A percentile compares a stretch with the other conserved stretches of the same genome.
phyloP scores from a whole-genome alignment of 2,329 filamentous ascomycete genomes.

The Exophiala dermatitidis region DNA sequence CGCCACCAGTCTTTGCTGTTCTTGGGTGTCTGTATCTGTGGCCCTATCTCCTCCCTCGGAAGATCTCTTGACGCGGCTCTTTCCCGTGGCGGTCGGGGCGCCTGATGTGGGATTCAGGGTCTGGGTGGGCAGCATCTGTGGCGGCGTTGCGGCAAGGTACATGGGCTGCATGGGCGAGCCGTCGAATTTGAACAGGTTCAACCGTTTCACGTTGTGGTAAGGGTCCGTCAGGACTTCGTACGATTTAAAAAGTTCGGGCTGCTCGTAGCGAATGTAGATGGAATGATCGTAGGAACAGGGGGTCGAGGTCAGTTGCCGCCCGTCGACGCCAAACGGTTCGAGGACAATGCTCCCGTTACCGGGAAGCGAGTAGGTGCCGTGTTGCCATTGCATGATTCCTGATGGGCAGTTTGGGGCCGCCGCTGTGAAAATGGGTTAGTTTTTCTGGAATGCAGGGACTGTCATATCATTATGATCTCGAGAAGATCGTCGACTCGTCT shows the following conservation, averaged over 20 bases:
- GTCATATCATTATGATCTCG: background rate
- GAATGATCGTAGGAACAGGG: constrained; percentile 53
- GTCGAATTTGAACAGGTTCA: constrained; percentile 58
- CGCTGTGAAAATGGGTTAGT: constrained; percentile 37
- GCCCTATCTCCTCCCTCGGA: constrained; percentile 14
- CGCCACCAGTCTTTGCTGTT: background rate
- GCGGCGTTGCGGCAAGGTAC: constrained; percentile 57
- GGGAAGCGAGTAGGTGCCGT: constrained; percentile 54
- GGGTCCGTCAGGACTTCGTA: constrained; percentile 47
- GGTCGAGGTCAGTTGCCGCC: constrained; percentile 58
- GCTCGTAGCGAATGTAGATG: constrained; percentile 60
- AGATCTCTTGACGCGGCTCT: constrained; percentile 32
- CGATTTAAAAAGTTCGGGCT: constrained; percentile 54
- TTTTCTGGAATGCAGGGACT: background rate
- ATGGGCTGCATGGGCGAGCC: constrained; percentile 60
- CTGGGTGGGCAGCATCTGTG: constrained; percentile 62
- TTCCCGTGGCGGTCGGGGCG: constrained; percentile 33
- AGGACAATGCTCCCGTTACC: constrained; percentile 54
- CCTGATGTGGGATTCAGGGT: constrained; percentile 52
- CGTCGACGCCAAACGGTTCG: constrained; percentile 57
- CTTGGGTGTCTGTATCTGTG: background rate
- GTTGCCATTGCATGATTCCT: constrained; percentile 66
- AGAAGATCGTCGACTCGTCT: background rate
- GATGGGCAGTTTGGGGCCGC: constrained; percentile 54
- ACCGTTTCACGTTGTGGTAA: constrained; percentile 55